Conservation (phyloP, 345 rosid species). For the Salix exigua region DNA sequence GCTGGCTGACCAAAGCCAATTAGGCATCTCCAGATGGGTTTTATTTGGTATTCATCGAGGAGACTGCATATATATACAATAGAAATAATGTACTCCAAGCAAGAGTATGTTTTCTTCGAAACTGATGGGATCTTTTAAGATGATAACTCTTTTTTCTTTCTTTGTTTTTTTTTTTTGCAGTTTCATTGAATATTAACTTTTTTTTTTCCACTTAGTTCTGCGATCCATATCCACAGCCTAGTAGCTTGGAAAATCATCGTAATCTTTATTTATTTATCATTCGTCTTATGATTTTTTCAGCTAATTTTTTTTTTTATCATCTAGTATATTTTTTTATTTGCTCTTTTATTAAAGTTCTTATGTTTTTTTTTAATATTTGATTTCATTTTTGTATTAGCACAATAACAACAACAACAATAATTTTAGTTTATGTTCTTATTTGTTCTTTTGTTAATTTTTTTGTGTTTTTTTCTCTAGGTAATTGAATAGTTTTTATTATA, state of each 20-base stretch:
- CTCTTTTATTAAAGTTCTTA: too few species aligned
- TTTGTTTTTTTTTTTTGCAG: not conserved
- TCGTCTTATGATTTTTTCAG: too few species aligned
- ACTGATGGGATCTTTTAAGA: not conserved
- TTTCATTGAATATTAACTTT: not conserved
- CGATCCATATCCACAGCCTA: not conserved
- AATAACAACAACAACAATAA: too few species aligned
- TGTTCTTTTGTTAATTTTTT: too few species aligned
- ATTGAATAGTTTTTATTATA: too few species aligned
- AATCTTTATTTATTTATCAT: not conserved
- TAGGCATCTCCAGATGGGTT: not conserved
- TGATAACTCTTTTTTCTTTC: not conserved
- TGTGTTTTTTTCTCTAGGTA: too few species aligned
- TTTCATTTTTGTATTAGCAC: too few species aligned
- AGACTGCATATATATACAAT: conserved; percentile 5
- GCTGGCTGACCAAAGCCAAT: not conserved
- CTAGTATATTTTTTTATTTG: too few species aligned
- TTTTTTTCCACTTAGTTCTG: not conserved
- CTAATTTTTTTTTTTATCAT: too few species aligned
- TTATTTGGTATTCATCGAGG: conserved; percentile 1
- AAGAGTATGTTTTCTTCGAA: not conserved
- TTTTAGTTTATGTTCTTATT: too few species aligned
- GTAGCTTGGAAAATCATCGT: not conserved
- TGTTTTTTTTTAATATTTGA: too few species aligned
- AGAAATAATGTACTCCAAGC: not conserved